Conservation (phyloP, 257 asterid species). For the Gentiana dahurica region DNA sequence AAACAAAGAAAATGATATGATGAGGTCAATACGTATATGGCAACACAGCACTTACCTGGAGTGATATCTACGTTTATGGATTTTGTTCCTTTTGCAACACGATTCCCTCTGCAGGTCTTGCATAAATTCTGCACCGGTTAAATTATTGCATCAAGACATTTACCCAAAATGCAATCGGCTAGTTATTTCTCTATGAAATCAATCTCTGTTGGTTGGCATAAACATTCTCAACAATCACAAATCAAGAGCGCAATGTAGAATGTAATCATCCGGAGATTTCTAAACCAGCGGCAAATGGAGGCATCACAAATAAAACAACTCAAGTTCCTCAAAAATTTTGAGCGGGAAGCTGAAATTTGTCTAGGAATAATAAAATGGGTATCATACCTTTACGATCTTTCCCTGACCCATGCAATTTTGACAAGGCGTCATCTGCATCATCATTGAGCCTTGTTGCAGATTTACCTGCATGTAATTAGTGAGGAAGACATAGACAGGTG, state of each 20-base stretch:
- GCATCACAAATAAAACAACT: too few species aligned
- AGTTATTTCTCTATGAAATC: too few species aligned
- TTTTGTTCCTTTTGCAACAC: slow-evolving; percentile 61
- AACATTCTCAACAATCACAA: too few species aligned
- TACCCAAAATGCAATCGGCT: too few species aligned
- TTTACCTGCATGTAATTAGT: slow-evolving; percentile 24
- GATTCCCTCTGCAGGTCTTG: slow-evolving; percentile 79
- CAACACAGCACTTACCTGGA: slow-evolving; percentile 46
- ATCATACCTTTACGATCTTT: slow-evolving; percentile 68
- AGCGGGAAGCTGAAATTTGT: too few species aligned
- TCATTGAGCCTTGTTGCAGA: slow-evolving; percentile 46
- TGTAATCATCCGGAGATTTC: too few species aligned
- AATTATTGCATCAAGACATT: not conserved
- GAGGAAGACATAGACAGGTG: not conserved
- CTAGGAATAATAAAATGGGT: too few species aligned
- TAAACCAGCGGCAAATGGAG: too few species aligned
- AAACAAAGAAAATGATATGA: not conserved
- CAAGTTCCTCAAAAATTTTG: too few species aligned
- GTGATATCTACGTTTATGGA: slow-evolving; percentile 60
- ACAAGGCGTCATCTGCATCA: slow-evolving; percentile 46
- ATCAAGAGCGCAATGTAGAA: too few species aligned
- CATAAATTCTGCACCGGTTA: slow-evolving; percentile 45
- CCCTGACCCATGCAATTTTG: slow-evolving; percentile 69
- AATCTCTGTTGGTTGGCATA: too few species aligned
- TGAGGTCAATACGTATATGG: too few species aligned